A percentile compares a stretch with the other conserved stretches of the same genome.
These are phyloP conservation scores for Melaleuca alternifolia DNA, from an alignment of 345 rosid species.

Conservation along the genomic window DNA sequence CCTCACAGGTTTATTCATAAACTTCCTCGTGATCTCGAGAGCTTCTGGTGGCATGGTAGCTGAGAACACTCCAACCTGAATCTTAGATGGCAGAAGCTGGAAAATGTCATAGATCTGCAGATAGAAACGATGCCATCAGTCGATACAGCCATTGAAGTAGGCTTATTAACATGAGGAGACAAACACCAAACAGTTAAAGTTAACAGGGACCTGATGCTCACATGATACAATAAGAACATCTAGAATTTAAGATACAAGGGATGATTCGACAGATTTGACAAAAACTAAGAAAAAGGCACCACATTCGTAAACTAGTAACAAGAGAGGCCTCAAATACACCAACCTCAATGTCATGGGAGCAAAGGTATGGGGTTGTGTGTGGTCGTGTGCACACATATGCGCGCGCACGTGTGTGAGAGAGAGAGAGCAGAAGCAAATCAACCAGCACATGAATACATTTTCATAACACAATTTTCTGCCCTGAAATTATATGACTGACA, in stretches of 20 bases:
- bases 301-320: background rate
- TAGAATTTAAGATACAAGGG: background rate
- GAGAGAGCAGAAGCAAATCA: background rate
- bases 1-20: slow-evolving; percentile 87
- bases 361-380: background rate
- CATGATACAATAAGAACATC: background rate
- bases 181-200: background rate
- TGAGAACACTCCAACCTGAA: slow-evolving; percentile 87
- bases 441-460: background rate
- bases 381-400: too few species aligned
- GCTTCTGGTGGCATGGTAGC: slow-evolving; percentile 99
- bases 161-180: background rate
- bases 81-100: slow-evolving; percentile 71
- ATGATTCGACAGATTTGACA: background rate
- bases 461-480: background rate
- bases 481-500: background rate
- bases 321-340: background rate
- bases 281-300: background rate
- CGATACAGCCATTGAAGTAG: background rate
- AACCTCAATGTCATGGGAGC: background rate
- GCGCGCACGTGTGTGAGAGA: background rate
- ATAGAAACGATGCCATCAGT: background rate
- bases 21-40: slow-evolving; percentile 85
- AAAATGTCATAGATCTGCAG: slow-evolving; percentile 78
- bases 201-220: background rate